phyloP scores from a whole-genome alignment of 179 eudicot species.

The Camellia oleifera region DNA sequence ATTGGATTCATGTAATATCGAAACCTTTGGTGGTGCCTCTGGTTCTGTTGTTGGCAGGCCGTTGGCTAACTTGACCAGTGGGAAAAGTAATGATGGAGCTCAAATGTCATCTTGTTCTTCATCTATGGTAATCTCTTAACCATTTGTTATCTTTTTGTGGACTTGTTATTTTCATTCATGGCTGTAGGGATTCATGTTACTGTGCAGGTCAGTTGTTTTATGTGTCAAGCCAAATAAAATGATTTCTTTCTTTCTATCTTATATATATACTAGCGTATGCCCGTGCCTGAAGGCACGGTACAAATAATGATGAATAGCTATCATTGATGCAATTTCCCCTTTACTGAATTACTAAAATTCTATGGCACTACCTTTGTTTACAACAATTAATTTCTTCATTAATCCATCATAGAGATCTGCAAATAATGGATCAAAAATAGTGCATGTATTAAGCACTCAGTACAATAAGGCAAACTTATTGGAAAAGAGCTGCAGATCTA shows the following conservation, averaged over 20 bases:
- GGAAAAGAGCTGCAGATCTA: too few relatives aligned
- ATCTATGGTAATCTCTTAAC: slow-evolving; percentile 35
- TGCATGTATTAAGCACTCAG: too few relatives aligned
- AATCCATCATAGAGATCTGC: too few relatives aligned
- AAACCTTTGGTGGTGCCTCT: slow-evolving; percentile 69
- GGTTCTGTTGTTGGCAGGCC: slow-evolving; percentile 47
- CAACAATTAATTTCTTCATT: too few relatives aligned
- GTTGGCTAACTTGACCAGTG: slow-evolving; percentile 48
- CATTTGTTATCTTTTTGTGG: background rate
- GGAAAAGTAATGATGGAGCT: slow-evolving; percentile 48
- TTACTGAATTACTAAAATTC: too few relatives aligned
- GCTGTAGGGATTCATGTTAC: background rate
- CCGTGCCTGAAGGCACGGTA: too few relatives aligned
- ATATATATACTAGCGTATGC: too few relatives aligned
- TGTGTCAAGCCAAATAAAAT: background rate
- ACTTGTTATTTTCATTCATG: slow-evolving; percentile 7
- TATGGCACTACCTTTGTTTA: too few relatives aligned
- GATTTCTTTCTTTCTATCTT: background rate
- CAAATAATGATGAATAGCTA: too few relatives aligned
- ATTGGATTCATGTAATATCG: slow-evolving; percentile 54
- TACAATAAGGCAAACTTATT: too few relatives aligned
- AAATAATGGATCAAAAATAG: too few relatives aligned
- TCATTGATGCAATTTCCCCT: too few relatives aligned
- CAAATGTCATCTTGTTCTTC: slow-evolving; percentile 36
- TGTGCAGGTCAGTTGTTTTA: background rate